Conservation (phyloP, 495 filamentous ascomycete species). For the Stereocaulon alpinum region DNA sequence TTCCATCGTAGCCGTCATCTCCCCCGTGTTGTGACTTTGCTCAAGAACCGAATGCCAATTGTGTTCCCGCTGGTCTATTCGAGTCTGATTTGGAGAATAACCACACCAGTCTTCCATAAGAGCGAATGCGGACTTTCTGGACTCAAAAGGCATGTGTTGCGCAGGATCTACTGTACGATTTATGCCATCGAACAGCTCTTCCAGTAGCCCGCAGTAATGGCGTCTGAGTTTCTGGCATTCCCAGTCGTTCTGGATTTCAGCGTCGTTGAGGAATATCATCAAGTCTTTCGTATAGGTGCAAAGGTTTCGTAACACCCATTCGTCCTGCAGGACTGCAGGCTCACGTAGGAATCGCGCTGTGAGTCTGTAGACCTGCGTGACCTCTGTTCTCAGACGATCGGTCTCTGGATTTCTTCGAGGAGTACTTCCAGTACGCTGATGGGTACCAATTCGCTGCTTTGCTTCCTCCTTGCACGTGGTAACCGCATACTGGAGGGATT, state of each 20-base stretch:
- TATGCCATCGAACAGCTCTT: constrained; percentile 84
- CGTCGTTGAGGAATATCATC: constrained; percentile 85
- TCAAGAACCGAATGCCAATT: constrained; percentile 73
- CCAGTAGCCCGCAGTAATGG: constrained; percentile 88
- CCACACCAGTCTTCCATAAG: constrained; percentile 99
- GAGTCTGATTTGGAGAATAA: constrained; percentile 80
- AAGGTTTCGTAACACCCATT: constrained; percentile 87
- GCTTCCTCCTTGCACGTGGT: constrained; percentile 74
- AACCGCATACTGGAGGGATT: constrained; percentile 79
- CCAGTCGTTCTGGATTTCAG: constrained; percentile 91
- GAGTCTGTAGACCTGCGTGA: constrained; percentile 89
- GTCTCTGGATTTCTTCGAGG: constrained; percentile 64
- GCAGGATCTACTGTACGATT: constrained; percentile 78
- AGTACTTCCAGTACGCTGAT: constrained; percentile 64
- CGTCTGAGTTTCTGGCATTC: constrained; percentile 85
- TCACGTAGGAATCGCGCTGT: constrained; percentile 84
- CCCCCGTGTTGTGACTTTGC: constrained; percentile 53
- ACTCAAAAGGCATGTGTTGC: constrained; percentile 92
- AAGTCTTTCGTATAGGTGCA: constrained; percentile 84
- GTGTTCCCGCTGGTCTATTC: constrained; percentile 75
- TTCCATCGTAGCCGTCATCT: constrained; percentile 81
- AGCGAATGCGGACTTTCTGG: constrained; percentile 83
- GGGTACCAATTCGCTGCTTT: constrained; percentile 64
- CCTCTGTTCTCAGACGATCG: constrained; percentile 80
- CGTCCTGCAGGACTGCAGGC: constrained; percentile 69